These are phyloP conservation scores for Pseudomonodictys pantanalensis DNA, from an alignment of 495 filamentous ascomycete species.

Conservation along the genomic window DNA sequence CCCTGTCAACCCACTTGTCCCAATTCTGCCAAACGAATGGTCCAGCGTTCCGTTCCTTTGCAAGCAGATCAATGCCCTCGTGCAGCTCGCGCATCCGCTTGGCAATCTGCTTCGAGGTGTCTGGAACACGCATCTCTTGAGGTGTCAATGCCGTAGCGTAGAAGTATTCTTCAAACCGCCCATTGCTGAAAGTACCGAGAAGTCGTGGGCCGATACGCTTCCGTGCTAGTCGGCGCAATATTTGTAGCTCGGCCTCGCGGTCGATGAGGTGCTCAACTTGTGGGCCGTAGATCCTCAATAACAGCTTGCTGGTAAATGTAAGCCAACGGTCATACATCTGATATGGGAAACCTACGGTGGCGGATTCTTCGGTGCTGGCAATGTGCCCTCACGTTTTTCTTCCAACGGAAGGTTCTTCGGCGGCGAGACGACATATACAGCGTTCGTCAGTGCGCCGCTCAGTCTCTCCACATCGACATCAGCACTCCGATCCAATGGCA, in stretches of 20 bases:
- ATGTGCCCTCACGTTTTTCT: slow-evolving; percentile 42
- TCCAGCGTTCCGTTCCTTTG: slow-evolving; percentile 71
- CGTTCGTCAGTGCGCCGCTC: slow-evolving; percentile 92
- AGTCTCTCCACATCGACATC: slow-evolving; percentile 80
- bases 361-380: slow-evolving; percentile 47
- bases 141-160: slow-evolving; percentile 75
- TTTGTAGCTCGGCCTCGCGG: slow-evolving; percentile 81
- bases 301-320: slow-evolving; percentile 60
- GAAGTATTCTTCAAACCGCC: slow-evolving; percentile 94
- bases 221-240: slow-evolving; percentile 78
- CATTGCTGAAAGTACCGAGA: slow-evolving; percentile 91
- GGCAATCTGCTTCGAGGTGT: slow-evolving; percentile 89
- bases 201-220: slow-evolving; percentile 92
- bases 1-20: slow-evolving; percentile 89
- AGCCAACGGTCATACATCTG: not conserved
- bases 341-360: slow-evolving; percentile 46
- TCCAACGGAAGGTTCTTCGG: slow-evolving; percentile 55
- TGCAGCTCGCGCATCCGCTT: slow-evolving; percentile 97
- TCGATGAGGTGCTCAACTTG: slow-evolving; percentile 96
- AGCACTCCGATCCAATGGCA: slow-evolving; percentile 66
- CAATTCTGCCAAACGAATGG: slow-evolving; percentile 87
- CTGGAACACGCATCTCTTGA: slow-evolving; percentile 72
- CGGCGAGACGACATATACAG: slow-evolving; percentile 89
- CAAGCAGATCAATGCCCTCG: slow-evolving; percentile 82
- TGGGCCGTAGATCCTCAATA: slow-evolving; percentile 91